Base-by-base conservation (phyloP, 2,329 filamentous ascomycete genomes). In the Xylaria polymorpha region DNA sequence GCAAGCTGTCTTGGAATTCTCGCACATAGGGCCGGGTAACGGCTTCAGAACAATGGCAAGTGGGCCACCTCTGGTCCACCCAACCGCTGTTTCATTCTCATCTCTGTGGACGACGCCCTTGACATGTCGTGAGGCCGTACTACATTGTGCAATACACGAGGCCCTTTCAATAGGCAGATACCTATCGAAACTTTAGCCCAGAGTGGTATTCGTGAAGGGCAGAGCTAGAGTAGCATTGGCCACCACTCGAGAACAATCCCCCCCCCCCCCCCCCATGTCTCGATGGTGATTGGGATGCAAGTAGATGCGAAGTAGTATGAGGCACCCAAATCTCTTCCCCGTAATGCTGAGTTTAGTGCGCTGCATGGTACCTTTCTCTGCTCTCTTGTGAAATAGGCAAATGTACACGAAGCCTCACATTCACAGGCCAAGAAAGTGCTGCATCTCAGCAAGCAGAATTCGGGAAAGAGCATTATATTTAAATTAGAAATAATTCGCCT, bases 301-400 rank as follows among this genome's bases (percentile, higher is more conserved):
- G 20, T 58, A 37, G 43, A 56, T 61, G 66, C 66, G 61, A 64
- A 60, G 59, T 25, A 25, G 39, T 51, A 22, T 48, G 9, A 64
- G 44, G 50, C 61, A 25, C 48, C 61, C 41, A 59, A 15, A 14
- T 56, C 48, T 37, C 22, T 37, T 44, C 57, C 46, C 50, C 32
- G 56, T 32, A 58, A 44, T 57, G 37, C 39, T 44, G 41, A 50
- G 29, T 63, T 18, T 20, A 3, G 25, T 25, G 32, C 25, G 10
- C 15, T 43, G 46, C 55, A 46, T 39, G 37, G 25, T 4, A 29
- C 25, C 25, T 29, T 29, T 29, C 25, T 46, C 46, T 20, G 46
- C 46, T 50, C 46, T 18, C 29, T 37, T 18, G 20, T 35, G 29
- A 35, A 4, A 32, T 10, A 10, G 20, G 50, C 9, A 9, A 53